A percentile compares a stretch with the other conserved stretches of the same genome.
phyloP scores from a whole-genome alignment of 805 yeast species.

The Schwanniomyces occidentalis region DNA sequence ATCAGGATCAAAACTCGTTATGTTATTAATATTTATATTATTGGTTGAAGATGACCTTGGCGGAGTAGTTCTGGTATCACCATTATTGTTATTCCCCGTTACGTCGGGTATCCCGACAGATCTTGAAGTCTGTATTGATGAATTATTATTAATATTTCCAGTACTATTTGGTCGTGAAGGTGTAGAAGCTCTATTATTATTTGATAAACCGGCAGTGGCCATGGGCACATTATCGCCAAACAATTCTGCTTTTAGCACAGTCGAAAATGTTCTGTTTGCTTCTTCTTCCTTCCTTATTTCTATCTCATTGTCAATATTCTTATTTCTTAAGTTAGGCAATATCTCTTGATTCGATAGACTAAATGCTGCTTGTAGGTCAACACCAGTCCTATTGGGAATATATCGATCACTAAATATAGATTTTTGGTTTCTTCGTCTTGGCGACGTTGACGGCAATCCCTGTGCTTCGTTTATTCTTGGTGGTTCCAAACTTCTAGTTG shows the following conservation, averaged over 20 bases:
- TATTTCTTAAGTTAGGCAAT: constrained; percentile 32
- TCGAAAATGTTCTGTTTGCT: constrained; percentile 83
- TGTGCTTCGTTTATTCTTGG: constrained; percentile 33
- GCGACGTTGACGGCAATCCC: constrained; percentile 35
- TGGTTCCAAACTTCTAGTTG: constrained; percentile 39
- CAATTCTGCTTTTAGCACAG: constrained; percentile 82
- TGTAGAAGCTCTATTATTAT: constrained; percentile 3
- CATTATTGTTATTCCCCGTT: constrained; percentile 4
- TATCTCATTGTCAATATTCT: constrained; percentile 53
- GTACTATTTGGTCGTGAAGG: constrained; percentile 18
- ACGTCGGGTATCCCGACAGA: constrained; percentile 6
- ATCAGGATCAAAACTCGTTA: constrained; percentile 7
- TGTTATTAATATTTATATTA: constrained; percentile 4
- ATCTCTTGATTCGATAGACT: constrained; percentile 50
- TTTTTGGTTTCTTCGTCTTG: constrained; percentile 47
- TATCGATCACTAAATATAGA: constrained; percentile 76
- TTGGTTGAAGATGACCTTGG: constrained; percentile 16
- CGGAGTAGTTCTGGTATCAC: constrained; percentile 21
- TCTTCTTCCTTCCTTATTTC: constrained; percentile 73
- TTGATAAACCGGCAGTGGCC: constrained; percentile 38
- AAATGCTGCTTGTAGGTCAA: constrained; percentile 85
- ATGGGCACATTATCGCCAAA: constrained; percentile 83
- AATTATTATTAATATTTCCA: constrained; percentile 13
- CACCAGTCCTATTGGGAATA: constrained; percentile 84
- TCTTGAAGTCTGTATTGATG: constrained; percentile 4